phyloP scores from a whole-genome alignment of 2,329 filamentous ascomycete genomes.

The Colletotrichum sp. region DNA sequence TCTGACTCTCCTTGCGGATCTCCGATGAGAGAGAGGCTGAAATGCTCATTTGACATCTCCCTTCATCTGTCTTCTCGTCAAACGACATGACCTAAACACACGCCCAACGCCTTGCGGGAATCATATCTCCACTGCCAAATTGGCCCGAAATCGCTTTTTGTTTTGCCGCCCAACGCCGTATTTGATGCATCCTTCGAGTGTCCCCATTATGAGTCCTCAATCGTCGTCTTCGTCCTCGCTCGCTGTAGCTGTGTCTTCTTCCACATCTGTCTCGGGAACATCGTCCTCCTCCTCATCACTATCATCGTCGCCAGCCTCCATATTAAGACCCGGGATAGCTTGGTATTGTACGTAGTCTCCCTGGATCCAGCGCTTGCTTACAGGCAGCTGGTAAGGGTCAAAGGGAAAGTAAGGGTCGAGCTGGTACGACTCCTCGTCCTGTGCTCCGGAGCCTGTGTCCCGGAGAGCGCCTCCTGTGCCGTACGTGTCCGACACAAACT shows the following conservation, averaged over 20 bases:
- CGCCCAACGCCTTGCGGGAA: constrained; percentile 20
- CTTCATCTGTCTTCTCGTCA: background rate
- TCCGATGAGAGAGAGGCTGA: background rate
- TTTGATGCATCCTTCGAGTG: constrained; percentile 20
- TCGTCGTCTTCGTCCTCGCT: constrained; percentile 49
- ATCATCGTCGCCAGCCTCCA: constrained; percentile 59
- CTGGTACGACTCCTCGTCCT: constrained; percentile 81
- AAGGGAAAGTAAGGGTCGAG: constrained; percentile 97
- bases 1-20: background rate
- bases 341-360: constrained; percentile 84
- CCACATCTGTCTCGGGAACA: constrained; percentile 46
- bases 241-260: constrained; percentile 59
- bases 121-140: constrained; percentile 14
- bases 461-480: constrained; percentile 59
- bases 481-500: constrained; percentile 66
- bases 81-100: background rate
- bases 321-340: constrained; percentile 72
- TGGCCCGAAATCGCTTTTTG: constrained; percentile 14
- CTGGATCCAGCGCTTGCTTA: constrained; percentile 87
- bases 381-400: constrained; percentile 90
- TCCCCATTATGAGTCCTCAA: constrained; percentile 25
- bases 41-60: background rate
- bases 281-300: constrained; percentile 55
- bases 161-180: constrained; percentile 25
- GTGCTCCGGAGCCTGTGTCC: constrained; percentile 55